These are phyloP conservation scores for Plasmodium blacklocki DNA, from an alignment of 169 alveolate genomes.

Conservation along the genomic window DNA sequence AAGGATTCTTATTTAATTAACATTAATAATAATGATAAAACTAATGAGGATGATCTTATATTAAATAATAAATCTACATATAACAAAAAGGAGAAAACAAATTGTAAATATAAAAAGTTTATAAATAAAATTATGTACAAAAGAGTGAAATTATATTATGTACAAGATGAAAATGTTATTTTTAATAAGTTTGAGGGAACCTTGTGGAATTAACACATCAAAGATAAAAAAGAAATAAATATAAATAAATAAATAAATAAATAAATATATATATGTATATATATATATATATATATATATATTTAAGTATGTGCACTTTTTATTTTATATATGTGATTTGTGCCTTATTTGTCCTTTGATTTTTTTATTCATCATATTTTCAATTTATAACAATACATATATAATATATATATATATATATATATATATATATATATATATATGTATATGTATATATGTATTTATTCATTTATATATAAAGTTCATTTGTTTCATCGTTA, in stretches of 20 bases:
- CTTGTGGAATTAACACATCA: slow-evolving; percentile 32
- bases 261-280: background rate
- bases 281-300: background rate
- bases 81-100: background rate
- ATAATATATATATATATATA: too few relatives aligned
- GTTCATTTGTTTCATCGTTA: too few relatives aligned
- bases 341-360: too few relatives aligned
- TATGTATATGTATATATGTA: too few relatives aligned
- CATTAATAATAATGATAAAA: background rate
- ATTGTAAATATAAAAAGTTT: slow-evolving; percentile 3
- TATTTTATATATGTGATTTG: background rate
- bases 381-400: too few relatives aligned
- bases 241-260: background rate
- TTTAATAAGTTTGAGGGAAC: slow-evolving; percentile 65
- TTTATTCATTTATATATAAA: too few relatives aligned
- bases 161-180: slow-evolving; percentile 48
- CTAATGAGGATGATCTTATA: background rate
- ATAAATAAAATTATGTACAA: slow-evolving; percentile 60
- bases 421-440: too few relatives aligned
- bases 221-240: background rate
- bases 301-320: background rate
- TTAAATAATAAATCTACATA: background rate
- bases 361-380: too few relatives aligned
- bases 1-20: slow-evolving; percentile 24
- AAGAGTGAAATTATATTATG: slow-evolving; percentile 48